A percentile compares a stretch with the other conserved stretches of the same genome.
These are phyloP conservation scores for Pseudogymnoascus sp. DNA, from an alignment of 2,329 filamentous ascomycete genomes.

Conservation along the genomic window DNA sequence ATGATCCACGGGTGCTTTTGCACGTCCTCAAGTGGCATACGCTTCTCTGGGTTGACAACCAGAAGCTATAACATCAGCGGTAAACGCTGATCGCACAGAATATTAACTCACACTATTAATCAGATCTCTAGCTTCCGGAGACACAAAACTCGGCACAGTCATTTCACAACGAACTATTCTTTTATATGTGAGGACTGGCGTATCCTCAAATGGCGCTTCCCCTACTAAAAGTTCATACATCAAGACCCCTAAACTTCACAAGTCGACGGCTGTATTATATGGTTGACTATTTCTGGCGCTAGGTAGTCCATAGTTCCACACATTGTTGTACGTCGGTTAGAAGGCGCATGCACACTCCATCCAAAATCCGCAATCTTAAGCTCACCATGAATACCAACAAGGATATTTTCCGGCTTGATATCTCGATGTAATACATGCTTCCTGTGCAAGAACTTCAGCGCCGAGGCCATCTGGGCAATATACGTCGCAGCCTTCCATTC, in stretches of 20 bases:
- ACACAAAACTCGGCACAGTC: constrained; percentile 84
- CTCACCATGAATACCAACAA: constrained; percentile 91
- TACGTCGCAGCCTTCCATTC: constrained; percentile 67
- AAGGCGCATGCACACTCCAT: constrained; percentile 95
- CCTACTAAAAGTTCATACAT: constrained; percentile 95
- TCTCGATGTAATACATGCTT: too few species aligned
- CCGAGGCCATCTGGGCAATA: constrained; percentile 71
- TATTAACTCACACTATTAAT: constrained; percentile 67
- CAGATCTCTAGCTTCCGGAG: constrained; percentile 78
- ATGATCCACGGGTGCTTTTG: constrained; percentile 91
- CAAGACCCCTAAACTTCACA: constrained; percentile 91
- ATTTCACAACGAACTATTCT: constrained; percentile 85
- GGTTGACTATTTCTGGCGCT: constrained; percentile 92
- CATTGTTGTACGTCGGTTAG: constrained; percentile 86
- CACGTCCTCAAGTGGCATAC: constrained; percentile 84
- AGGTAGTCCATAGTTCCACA: constrained; percentile 98
- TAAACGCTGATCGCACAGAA: neutral
- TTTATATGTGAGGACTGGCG: constrained; percentile 84
- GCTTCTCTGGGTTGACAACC: constrained; percentile 86
- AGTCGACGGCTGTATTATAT: constrained; percentile 89
- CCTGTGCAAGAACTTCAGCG: constrained; percentile 81
- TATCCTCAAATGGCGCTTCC: constrained; percentile 94
- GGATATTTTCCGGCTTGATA: too few species aligned
- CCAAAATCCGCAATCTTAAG: constrained; percentile 98
- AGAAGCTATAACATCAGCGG: constrained; percentile 50